Percentiles rank a stretch among this genome's conserved stretches.
phyloP scores from a whole-genome alignment of 2,329 filamentous ascomycete genomes.

The Neoarthrinium moseri region DNA sequence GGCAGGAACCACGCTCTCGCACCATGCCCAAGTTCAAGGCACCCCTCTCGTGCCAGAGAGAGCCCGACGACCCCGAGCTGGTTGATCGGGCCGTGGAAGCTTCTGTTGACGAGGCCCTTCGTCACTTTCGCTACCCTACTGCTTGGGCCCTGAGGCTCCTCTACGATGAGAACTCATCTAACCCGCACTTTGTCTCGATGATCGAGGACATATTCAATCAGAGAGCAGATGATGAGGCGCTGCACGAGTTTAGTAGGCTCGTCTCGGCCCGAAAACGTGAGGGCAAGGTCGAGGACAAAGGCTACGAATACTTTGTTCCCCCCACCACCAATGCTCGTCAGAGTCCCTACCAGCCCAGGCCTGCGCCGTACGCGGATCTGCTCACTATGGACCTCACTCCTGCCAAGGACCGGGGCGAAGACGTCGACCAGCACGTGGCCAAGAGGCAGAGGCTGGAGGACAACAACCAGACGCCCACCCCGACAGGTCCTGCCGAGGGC shows the following conservation, averaged over 20 bases:
- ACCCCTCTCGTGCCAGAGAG: conserved; percentile 9
- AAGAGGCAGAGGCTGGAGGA: conserved; percentile 28
- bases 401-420: conserved; percentile 12
- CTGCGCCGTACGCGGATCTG: conserved; percentile 49
- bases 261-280: conserved; percentile 56
- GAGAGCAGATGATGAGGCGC: conserved; percentile 51
- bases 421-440: conserved; percentile 23
- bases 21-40: conserved; percentile 11
- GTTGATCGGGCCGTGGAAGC: conserved; percentile 53
- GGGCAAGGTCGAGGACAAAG: conserved; percentile 51
- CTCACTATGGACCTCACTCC: conserved; percentile 38
- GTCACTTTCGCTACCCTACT: conserved; percentile 57
- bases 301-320: conserved; percentile 53
- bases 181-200: conserved; percentile 54
- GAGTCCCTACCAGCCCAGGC: conserved; percentile 43
- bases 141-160: conserved; percentile 60
- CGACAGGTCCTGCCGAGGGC: background rate
- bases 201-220: conserved; percentile 58
- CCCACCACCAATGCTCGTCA: conserved; percentile 41
- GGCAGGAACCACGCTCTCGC: too few species aligned
- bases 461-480: conserved; percentile 2
- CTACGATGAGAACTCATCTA: conserved; percentile 55
- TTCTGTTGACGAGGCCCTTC: conserved; percentile 58
- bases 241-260: conserved; percentile 49
- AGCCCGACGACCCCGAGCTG: conserved; percentile 38